Base-by-base conservation (phyloP, 2,329 filamentous ascomycete genomes). In the Berkeleyomyces rouxiae region DNA sequence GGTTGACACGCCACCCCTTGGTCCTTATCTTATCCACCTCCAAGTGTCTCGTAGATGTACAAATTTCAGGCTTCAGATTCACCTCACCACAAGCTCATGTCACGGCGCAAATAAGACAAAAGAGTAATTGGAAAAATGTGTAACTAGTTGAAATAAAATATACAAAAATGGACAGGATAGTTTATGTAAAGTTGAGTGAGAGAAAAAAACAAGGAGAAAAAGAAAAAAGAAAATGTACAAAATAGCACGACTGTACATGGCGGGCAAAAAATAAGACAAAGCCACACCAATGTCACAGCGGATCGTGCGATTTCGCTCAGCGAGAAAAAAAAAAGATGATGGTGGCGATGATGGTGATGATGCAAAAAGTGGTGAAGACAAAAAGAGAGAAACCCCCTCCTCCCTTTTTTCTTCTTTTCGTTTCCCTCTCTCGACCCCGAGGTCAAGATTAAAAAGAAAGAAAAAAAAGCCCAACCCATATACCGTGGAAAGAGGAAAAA, bases 211-310 rank as follows among this genome's bases (percentile, higher is more conserved):
- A 51, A 23, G 58, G 9, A 36, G 16, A 53, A 57, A 13, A 42
- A 55, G 37, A 16, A 60, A 62, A 44, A 59, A 16, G 47, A 7
- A 60, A 55, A 55, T 55, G 36, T 55, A 55, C 51, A 55, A 55
- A 55, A 55, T n/a, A 55, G 51, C 51, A 55, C 23, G 23, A n/a
- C 23, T 13, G 5, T 36, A 2, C 11, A n/a, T n/a, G 36, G 51
- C 5, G 33, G 23, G 7, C 59, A 11, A 62, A 44, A 43, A 61
- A 55, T 42, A 53, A 23, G 57, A 39, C 49, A 46, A 23, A 42
- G 59, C 23, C 23, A 23, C 23, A 23, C 23, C 23, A 23, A 23
- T 2, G 23, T 23, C 23, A 23, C 36, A 37, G 51, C 51, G 39
- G 31, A 55, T 36, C 23, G 36, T 55, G 51, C 51, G 39, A 55